Evolutionary conservation across 2,329 filamentous ascomycete genomes (phyloP), one percentile per base, ranked within the genome.

Genomic region (Alternaria sp.): DNA sequence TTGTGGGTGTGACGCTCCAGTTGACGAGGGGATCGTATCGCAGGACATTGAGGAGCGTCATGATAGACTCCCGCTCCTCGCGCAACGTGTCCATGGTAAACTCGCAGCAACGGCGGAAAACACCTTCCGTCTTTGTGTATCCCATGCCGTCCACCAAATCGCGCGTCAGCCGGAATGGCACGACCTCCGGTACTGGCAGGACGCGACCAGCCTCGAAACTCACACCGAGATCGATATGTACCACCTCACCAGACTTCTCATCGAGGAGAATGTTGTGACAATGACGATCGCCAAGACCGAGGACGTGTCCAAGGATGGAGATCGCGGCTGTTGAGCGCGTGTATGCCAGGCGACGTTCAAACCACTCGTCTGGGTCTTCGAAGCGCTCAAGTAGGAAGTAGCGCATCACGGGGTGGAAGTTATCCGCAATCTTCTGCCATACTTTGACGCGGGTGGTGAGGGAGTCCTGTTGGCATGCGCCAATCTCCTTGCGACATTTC

Each of bases 311-410:
- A 0, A 99, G 88, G 73, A 99, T 97, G 0, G 94, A 97, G 63
- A 98, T 95, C 5, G 95, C 94, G 0, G 96, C 96, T 0, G 95
- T 98, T 45, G 92, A 96, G 63, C 96, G 88, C 1, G 94, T 97
- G 77, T 99, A 99, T 6, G 95, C 94, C 10, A 97, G 87, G 7
- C 96, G 89, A 71, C 90, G 92, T 63, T 88, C 87, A 74, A 97
- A 99, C 96, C 96, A 99, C 71, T 97, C 94, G 76, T 99, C 95
- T 0, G 96, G 96, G 67, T 97, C 93, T 55, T 90, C 86, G 77
- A 97, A 99, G 64, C 92, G 89, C 78, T 99, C 96, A 84, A 97
- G 93, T 79, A 99, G 97, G 82, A 99, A 99, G 82, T 94, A 97
- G 60, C 92, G 89, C 90, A 99, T 92, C 5, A 98, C 96, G 0